Evolutionary conservation across 805 yeast species (phyloP), one percentile per base, ranked within the genome.

Genomic region (Ogataea angusta): DNA sequence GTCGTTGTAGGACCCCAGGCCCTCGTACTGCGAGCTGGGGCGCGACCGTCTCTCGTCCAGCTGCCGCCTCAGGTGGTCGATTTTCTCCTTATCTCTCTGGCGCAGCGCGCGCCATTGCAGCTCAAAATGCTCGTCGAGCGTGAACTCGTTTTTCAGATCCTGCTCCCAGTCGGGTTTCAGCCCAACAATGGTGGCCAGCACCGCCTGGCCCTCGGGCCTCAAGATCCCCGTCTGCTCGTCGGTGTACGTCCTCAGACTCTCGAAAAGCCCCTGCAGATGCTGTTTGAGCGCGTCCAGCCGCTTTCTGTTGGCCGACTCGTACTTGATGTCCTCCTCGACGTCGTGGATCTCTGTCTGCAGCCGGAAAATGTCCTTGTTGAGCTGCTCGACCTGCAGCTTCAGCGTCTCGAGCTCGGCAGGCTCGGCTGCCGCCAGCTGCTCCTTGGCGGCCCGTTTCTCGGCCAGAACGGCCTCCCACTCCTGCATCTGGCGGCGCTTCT

Each of bases 71-170:
- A 59, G 47, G 13, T 53, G 42, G 15, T 56, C 50, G 38, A 64
- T 57, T 26, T 59, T 54, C 10, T 51, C 47, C 22, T 56, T 63
- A 41, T 67, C 72, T 25, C 57, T 55, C 42, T 65, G 67, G 39
- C 65, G 71, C 24, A 59, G 52, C 2, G 66, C 63, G 47, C 67
- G 59, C 72, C 70, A 68, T 38, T 59, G 61, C 3, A 67, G 59
- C 38, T 68, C 72, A 6, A 62, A 44, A 28, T 51, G 56, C 15
- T 63, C 53, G 45, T 69, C 74, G 6, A 49, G 44, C 12, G 53
- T 31, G 7, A 66, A 42, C 25, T 67, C 67, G 5, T 45, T 34
- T 15, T 45, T 49, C 16, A 69, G 23, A 14, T 58, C 57, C 18
- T 42, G 47, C 37, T 57, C 54, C 66, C 66, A 63, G 23, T 54